Conservation (phyloP, 495 filamentous ascomycete genomes). For the Xylona heveae region DNA sequence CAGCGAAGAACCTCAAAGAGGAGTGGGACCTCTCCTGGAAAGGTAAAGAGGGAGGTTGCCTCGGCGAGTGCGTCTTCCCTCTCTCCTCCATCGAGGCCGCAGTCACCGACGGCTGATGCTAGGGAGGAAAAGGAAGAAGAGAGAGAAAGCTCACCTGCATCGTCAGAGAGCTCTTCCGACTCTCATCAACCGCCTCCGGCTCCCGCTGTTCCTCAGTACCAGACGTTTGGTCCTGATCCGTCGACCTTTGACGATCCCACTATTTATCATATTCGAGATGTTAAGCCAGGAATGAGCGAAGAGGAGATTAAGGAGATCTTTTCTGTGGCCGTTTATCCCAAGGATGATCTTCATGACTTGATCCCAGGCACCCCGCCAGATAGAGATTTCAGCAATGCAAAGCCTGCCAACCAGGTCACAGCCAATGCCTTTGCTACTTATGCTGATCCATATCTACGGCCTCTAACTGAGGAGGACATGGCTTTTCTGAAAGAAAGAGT, state of each 20-base stretch:
- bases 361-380: slow-evolving; percentile 80
- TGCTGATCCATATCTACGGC: slow-evolving; percentile 77
- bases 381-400: slow-evolving; percentile 84
- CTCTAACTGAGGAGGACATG: slow-evolving; percentile 83
- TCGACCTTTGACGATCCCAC: slow-evolving; percentile 85
- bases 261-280: slow-evolving; percentile 72
- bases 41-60: slow-evolving; percentile 4
- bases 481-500: slow-evolving; percentile 75
- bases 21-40: slow-evolving; percentile 1
- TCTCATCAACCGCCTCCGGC: slow-evolving; percentile 60
- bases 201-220: slow-evolving; percentile 47
- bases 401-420: slow-evolving; percentile 82
- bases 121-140: too few species aligned
- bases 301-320: slow-evolving; percentile 49
- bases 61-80: slow-evolving; percentile 9
- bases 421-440: slow-evolving; percentile 75
- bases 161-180: slow-evolving; percentile 39
- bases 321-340: slow-evolving; percentile 66
- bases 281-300: slow-evolving; percentile 37
- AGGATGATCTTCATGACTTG: slow-evolving; percentile 55
- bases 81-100: slow-evolving; percentile 34
- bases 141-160: slow-evolving; percentile 25
- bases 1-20: not conserved
- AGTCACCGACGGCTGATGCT: slow-evolving; percentile 21
- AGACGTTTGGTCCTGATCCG: slow-evolving; percentile 81